Evolutionary conservation across 345 rosid genomes (phyloP), one percentile per base, ranked within the genome.

Genomic region (Anastatica hierochuntica): DNA sequence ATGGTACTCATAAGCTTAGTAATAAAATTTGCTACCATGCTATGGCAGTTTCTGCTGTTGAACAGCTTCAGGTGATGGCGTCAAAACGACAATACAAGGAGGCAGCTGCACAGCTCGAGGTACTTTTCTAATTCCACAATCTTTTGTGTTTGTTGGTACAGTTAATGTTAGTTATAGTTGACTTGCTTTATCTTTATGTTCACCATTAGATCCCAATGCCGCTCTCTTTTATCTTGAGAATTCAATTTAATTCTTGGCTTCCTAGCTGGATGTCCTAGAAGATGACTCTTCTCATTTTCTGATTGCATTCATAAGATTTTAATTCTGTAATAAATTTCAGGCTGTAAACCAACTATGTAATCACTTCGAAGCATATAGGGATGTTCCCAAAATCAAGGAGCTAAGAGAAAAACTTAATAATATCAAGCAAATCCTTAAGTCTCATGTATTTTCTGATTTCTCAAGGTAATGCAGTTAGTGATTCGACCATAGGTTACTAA

Each of bases 61-160:
- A 92, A 76, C 98, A 92, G 66, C 96, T 92, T 69, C 98, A 92
- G 70, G 78, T 81, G 60, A 87, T 92, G 98, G 90, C 98, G 29
- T 92, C 98, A 29, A 92, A 92, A 77, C 76, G 95, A 36, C 95
- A 88, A 44, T 92, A 92, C 66, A 92, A 79, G 61, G 98, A 92
- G 75, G 95, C 90, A 62, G 94, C 96, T 76, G 98, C 88, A 45
- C 98, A 92, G 75, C 74, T 92, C 30, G 98, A 92, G 98, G 98
- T 90, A 73, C n/a, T 44, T 30, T 35, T n/a, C 39, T 35, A 67
- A 21, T 29, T 42, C 26, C 15, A 34, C 29, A 43, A 7, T 34
- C 17, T n/a, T 53, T 26, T 19, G 30, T 6, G 10, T 44, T 66
- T 43, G 2, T 49, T 43, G n/a, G 14, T 46, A 46, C 41, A 1